Evolutionary conservation across 2,329 filamentous ascomycete species (phyloP).

Genomic region (Ascochyta lentis): DNA sequence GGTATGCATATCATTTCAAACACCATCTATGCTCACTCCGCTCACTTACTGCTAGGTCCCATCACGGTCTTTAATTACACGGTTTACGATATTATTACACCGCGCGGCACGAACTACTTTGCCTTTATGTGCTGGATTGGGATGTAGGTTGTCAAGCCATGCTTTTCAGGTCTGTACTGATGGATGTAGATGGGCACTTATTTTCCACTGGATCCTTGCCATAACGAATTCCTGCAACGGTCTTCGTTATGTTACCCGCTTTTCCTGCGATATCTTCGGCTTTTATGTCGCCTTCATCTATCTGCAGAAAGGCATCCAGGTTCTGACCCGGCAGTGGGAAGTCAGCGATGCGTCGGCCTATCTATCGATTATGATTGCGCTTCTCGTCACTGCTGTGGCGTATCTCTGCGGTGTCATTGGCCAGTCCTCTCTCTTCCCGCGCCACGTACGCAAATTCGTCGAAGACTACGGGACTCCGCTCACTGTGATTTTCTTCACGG

Average conservation of each 20-base stretch:
- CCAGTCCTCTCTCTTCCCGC: conserved; percentile 72
- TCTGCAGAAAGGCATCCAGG: conserved; percentile 87
- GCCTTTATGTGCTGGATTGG: conserved; percentile 93
- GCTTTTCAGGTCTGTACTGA: background rate
- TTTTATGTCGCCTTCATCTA: conserved; percentile 95
- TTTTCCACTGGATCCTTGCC: conserved; percentile 85
- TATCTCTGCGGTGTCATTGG: conserved; percentile 78
- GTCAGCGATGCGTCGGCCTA: conserved; percentile 70
- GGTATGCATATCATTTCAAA: conserved; percentile 50
- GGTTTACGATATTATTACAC: conserved; percentile 84
- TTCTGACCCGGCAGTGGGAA: conserved; percentile 76
- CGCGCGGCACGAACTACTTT: conserved; percentile 80
- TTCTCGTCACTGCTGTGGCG: conserved; percentile 79
- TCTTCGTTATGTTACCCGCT: conserved; percentile 87
- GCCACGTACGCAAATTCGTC: conserved; percentile 79
- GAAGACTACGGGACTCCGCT: conserved; percentile 86
- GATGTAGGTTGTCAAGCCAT: conserved; percentile 59
- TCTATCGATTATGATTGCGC: conserved; percentile 75
- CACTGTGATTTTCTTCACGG: conserved; percentile 78
- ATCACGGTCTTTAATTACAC: conserved; percentile 96
- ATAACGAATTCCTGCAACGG: conserved; percentile 87
- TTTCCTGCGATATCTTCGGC: conserved; percentile 92
- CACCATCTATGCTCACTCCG: too few species aligned
- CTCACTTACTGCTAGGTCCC: conserved; percentile 60
- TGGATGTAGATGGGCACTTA: conserved; percentile 72